Base-by-base conservation (phyloP, 2,329 filamentous ascomycete genomes). In the Aureobasidium pullulans region DNA sequence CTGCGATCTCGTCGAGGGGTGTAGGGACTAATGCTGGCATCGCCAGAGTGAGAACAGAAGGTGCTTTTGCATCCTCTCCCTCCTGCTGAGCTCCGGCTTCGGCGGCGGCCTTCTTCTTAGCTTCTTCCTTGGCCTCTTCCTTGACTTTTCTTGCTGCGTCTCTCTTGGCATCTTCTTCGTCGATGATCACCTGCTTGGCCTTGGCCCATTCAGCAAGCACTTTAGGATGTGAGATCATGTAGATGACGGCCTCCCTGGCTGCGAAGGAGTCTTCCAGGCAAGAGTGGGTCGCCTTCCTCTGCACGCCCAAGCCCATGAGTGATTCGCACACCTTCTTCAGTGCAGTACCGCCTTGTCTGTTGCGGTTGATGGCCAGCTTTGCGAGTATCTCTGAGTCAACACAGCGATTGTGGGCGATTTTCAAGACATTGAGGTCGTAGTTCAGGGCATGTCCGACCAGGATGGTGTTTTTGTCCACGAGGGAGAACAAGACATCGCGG, bases 231-330 rank as follows among this genome's bases (percentile, higher is more conserved):
- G 28, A 44, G 37, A 15, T 28, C 40, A 56, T 56, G 52, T 31
- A 56, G 39, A 56, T 43, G 31, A 56, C 52, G 9, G 52, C 40
- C n/a, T 56, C 52, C 15, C 52, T 34, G 3, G 52, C 52, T 19
- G 52, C 37, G 31, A 56, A 56, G 4, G 52, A 36, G 40, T 56
- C 52, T 23, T 56, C 52, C 29, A 56, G 52, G 28, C 52, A 56
- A 4, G 39, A 43, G 39, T 56, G 52, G 7, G n/a, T 9, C 1
- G 29, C 3, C 9, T 13, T n/a, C 36, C 29, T 43, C 13, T 56
- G 52, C 11, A 56, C 52, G 10, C n/a, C 11, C 16, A 56, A 28
- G 15, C 40, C n/a, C 40, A 44, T 19, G 6, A 56, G 16, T 11
- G 5, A n/a, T 4, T 44, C 52, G 8, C 52, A 56, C 9, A 56